Evolutionary conservation across 768 basidiomycete genomes (phyloP).

Genomic region (Cyclocybe aegerita): DNA sequence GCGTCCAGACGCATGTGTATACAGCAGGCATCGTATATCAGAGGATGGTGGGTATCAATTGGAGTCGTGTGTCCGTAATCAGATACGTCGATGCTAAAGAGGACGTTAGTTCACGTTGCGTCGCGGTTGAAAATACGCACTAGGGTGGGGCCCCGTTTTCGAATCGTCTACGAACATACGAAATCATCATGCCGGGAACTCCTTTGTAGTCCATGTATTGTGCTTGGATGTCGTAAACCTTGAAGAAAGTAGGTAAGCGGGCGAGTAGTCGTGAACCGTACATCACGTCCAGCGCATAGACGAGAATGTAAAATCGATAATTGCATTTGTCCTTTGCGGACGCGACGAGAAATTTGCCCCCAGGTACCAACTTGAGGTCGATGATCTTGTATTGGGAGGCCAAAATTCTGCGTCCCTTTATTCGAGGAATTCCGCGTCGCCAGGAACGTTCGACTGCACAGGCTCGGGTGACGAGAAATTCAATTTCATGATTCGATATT

Average conservation of each 20-base stretch:
- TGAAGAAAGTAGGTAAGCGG: constrained; percentile 44
- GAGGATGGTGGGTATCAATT: constrained; percentile 12
- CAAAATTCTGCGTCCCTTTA: constrained; percentile 25
- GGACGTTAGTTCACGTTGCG: background rate
- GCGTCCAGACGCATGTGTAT: constrained; percentile 22
- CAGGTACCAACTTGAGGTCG: constrained; percentile 60
- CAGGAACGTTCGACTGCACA: constrained; percentile 63
- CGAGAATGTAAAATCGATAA: constrained; percentile 46
- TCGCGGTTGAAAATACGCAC: constrained; percentile 13
- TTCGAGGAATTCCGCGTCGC: constrained; percentile 38
- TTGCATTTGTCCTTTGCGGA: constrained; percentile 48
- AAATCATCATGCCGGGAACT: constrained; percentile 53
- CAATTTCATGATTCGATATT: constrained; percentile 43
- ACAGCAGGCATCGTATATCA: constrained; percentile 19
- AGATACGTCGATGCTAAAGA: constrained; percentile 34
- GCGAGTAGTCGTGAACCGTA: constrained; percentile 45
- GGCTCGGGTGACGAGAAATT: constrained; percentile 60
- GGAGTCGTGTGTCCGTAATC: constrained; percentile 29
- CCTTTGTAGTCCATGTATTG: constrained; percentile 53
- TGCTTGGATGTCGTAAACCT: constrained; percentile 58
- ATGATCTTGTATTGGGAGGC: constrained; percentile 36
- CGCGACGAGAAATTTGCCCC: constrained; percentile 66
- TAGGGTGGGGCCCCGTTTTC: constrained; percentile 19
- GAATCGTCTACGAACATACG: constrained; percentile 44
- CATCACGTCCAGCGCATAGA: constrained; percentile 60